Evolutionary conservation across 2,329 filamentous ascomycete species (phyloP).

Genomic region (Cladosporium phlei): DNA sequence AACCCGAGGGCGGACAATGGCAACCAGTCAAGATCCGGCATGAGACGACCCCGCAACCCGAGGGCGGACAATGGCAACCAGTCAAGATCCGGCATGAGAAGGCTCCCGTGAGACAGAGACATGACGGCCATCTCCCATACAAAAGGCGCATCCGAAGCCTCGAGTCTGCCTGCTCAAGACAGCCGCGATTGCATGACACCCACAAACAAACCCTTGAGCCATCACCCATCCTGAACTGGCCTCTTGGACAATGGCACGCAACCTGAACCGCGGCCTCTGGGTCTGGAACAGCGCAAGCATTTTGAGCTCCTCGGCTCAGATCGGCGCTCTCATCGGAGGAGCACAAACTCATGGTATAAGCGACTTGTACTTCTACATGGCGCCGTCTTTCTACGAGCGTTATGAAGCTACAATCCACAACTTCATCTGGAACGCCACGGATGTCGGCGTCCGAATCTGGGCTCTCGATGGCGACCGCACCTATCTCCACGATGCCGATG

Average conservation of each 20-base stretch:
- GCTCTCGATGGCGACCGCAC: slow-evolving; percentile 15
- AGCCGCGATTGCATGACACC: no score
- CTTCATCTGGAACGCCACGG: not conserved
- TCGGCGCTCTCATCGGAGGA: slow-evolving; percentile 1
- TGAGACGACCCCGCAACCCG: no score
- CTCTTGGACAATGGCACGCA: not conserved
- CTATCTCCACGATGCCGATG: slow-evolving; percentile 10
- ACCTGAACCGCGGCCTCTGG: slow-evolving; percentile 9
- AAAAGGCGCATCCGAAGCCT: no score
- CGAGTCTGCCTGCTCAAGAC: no score
- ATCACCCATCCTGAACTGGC: no score
- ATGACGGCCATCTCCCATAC: no score
- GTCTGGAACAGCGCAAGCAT: slow-evolving; percentile 13
- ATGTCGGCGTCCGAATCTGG: slow-evolving; percentile 14
- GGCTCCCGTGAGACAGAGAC: no score
- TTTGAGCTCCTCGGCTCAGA: not conserved
- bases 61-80: no score
- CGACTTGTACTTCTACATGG: slow-evolving; percentile 15
- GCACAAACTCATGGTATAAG: slow-evolving; percentile 2
- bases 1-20: no score
- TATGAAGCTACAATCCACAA: slow-evolving; percentile 5
- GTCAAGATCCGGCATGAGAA: no score
- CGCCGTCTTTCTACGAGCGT: slow-evolving; percentile 9
- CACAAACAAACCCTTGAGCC: no score
- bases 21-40: no score